Evolutionary conservation across 371 early-diverging fungal species (phyloP).

Genomic region (Blastocladiella emersonii): DNA sequence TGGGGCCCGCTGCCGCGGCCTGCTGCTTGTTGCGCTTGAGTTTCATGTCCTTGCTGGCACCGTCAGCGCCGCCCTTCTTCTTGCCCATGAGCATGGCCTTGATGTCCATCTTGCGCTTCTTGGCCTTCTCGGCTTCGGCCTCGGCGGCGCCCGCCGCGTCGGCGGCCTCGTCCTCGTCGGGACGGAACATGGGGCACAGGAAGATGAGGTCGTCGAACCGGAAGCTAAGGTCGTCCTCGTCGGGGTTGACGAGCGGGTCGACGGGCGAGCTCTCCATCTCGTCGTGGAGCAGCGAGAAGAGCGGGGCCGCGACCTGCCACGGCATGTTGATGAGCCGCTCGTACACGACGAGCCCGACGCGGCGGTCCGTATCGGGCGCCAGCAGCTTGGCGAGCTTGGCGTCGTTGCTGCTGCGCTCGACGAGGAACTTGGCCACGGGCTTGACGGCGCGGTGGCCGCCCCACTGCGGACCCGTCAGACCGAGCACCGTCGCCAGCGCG

Average conservation of each 20-base stretch:
- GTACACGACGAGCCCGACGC: constrained; percentile 59
- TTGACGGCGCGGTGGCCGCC: neutral
- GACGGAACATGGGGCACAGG: constrained; percentile 64
- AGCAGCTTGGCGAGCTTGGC: constrained; percentile 32
- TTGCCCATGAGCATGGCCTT: too few relatives aligned
- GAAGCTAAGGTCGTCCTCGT: constrained; percentile 25
- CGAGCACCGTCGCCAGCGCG: constrained; percentile 57
- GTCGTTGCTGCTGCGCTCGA: neutral
- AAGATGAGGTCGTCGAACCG: constrained; percentile 74
- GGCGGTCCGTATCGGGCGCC: constrained; percentile 6
- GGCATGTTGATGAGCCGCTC: constrained; percentile 95
- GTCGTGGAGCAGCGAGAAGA: constrained; percentile 73
- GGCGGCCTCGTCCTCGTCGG: constrained; percentile 40
- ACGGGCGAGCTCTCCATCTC: constrained; percentile 62
- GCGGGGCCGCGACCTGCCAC: constrained; percentile 72
- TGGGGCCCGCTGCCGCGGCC: too few relatives aligned
- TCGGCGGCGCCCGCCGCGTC: constrained; percentile 15
- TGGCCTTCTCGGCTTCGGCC: neutral
- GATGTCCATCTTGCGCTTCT: neutral
- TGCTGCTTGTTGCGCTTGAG: too few relatives aligned
- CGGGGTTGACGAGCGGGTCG: neutral
- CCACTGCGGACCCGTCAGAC: neutral
- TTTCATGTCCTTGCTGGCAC: neutral
- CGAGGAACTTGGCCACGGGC: neutral
- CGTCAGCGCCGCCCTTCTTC: neutral